Conservation (phyloP, 2,329 filamentous ascomycete genomes). For the Calonectria montana region DNA sequence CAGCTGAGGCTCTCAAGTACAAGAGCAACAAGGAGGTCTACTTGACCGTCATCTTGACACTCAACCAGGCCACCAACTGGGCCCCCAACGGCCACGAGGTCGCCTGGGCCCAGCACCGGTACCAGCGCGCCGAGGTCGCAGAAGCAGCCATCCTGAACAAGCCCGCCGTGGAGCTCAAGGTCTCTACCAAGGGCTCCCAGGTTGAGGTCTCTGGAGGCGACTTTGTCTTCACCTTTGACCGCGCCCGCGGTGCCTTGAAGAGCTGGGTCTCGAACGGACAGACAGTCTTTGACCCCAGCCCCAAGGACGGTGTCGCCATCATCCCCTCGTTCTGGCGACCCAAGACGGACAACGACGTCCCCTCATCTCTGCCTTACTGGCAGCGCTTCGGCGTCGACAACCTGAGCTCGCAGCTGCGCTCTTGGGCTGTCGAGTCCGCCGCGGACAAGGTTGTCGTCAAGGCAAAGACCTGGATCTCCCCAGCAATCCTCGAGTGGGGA, state of each 20-base stretch:
- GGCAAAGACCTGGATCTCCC: conserved; percentile 65
- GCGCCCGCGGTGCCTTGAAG: conserved; percentile 55
- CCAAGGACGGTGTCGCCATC: conserved; percentile 51
- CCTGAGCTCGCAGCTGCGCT: conserved; percentile 59
- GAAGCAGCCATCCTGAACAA: conserved; percentile 7
- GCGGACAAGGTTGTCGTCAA: conserved; percentile 61
- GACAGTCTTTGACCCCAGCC: conserved; percentile 49
- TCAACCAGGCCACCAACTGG: conserved; percentile 60
- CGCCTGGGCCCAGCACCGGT: conserved; percentile 63
- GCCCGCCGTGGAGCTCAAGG: conserved; percentile 36
- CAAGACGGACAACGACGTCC: conserved; percentile 73
- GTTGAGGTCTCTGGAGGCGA: conserved; percentile 33
- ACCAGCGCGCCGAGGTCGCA: conserved; percentile 33
- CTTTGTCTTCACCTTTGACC: conserved; percentile 58
- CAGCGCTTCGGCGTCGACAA: conserved; percentile 60
- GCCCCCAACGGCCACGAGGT: conserved; percentile 64
- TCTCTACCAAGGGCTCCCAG: conserved; percentile 21
- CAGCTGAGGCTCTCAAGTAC: conserved; percentile 40
- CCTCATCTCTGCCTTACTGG: conserved; percentile 68
- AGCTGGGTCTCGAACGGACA: conserved; percentile 52
- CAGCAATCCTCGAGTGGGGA: conserved; percentile 72
- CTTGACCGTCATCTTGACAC: conserved; percentile 57
- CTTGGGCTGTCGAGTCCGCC: conserved; percentile 50
- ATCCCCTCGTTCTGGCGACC: conserved; percentile 70
- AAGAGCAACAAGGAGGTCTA: conserved; percentile 53